Percentiles rank a stretch among this genome's conserved stretches.
phyloP scores from a whole-genome alignment of 1,284 basidiomycete genomes.

The Microstroma glucosiphilum region DNA sequence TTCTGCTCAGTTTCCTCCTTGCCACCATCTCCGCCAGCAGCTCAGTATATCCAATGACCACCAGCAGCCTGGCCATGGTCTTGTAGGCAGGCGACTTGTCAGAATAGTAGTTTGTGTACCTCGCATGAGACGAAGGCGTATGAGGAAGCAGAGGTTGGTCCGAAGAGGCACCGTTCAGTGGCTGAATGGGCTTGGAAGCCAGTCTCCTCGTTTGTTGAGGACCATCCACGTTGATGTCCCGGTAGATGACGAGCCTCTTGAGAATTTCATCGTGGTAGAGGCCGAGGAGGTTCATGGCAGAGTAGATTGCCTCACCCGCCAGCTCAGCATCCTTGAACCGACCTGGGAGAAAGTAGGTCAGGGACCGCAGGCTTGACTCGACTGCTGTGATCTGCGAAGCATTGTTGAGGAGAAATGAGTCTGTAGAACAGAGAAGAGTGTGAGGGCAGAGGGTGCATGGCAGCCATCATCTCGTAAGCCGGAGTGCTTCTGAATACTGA shows the following conservation, averaged over 20 bases:
- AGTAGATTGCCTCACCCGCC: constrained; percentile 31
- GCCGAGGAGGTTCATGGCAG: constrained; percentile 52
- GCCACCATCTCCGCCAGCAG: constrained; percentile 52
- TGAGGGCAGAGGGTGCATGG: not conserved
- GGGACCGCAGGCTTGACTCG: constrained; percentile 76
- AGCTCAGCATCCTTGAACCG: constrained; percentile 94
- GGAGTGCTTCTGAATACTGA: not conserved
- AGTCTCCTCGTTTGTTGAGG: not conserved
- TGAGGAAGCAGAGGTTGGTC: constrained; percentile 12
- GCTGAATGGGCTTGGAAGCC: not conserved
- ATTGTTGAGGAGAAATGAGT: constrained; percentile 43
- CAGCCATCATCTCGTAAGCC: not conserved
- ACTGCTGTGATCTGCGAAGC: constrained; percentile 62
- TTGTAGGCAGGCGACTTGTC: constrained; percentile 44
- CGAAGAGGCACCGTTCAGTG: not conserved
- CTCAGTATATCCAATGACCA: constrained; percentile 48
- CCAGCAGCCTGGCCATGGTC: constrained; percentile 40
- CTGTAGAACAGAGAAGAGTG: constrained; percentile 6
- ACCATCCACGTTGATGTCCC: not conserved
- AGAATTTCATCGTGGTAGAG: constrained; percentile 53
- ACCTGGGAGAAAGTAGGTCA: constrained; percentile 90
- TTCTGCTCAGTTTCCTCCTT: constrained; percentile 37
- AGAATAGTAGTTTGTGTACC: constrained; percentile 51
- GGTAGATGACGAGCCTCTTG: constrained; percentile 7
- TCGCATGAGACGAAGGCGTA: constrained; percentile 51